These are phyloP conservation scores for Yamadazyma jaroonii DNA, from an alignment of 1,139 yeast genomes.

Conservation along the genomic window DNA sequence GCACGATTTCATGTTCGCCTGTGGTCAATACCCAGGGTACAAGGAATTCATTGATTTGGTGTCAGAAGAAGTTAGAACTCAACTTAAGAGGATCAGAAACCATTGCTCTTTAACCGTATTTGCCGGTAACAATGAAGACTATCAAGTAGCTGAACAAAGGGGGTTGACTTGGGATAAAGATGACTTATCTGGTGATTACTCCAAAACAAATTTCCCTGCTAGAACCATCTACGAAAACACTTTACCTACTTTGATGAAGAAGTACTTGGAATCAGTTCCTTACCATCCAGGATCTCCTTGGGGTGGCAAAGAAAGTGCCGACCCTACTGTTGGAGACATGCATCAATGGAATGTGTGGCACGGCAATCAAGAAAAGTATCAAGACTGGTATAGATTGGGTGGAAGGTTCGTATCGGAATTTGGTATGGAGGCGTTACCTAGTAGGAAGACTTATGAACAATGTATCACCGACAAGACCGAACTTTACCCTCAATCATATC, in stretches of 20 bases:
- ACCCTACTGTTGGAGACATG: conserved; percentile 37
- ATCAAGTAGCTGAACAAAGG: conserved; percentile 36
- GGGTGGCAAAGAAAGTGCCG: conserved; percentile 30
- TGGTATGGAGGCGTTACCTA: conserved; percentile 44
- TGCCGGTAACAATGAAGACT: conserved; percentile 48
- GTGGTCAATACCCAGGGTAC: conserved; percentile 45
- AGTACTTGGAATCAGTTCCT: conserved; percentile 21
- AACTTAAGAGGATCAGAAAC: conserved; percentile 34
- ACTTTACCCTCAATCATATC: conserved; percentile 32
- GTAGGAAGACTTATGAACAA: conserved; percentile 20
- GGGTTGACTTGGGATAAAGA: conserved; percentile 27
- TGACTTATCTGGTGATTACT: conserved; percentile 26
- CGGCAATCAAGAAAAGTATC: conserved; percentile 40
- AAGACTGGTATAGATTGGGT: conserved; percentile 34
- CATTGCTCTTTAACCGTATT: conserved; percentile 29
- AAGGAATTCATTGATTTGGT: conserved; percentile 27
- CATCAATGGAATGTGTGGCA: conserved; percentile 54
- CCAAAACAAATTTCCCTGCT: conserved; percentile 36
- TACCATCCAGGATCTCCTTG: conserved; percentile 46
- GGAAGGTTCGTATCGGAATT: conserved; percentile 47
- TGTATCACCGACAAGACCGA: conserved; percentile 29
- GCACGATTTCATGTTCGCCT: conserved; percentile 55
- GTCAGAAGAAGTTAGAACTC: conserved; percentile 28
- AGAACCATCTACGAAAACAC: conserved; percentile 34
- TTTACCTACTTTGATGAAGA: conserved; percentile 26